Evolutionary conservation across 768 basidiomycete species (phyloP).

Genomic region (Russula earlei): DNA sequence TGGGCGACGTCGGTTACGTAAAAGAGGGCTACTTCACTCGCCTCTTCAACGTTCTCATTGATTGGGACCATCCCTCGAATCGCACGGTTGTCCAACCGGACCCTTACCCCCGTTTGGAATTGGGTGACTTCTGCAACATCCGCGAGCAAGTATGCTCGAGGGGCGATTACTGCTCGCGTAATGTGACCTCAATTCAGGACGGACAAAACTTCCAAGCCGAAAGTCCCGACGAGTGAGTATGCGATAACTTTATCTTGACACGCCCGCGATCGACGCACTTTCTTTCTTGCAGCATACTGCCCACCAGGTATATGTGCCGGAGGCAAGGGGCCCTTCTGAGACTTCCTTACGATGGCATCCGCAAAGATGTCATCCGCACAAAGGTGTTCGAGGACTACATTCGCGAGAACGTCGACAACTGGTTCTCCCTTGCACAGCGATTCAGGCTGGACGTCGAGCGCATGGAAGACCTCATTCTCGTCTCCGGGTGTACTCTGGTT

Average conservation of each 20-base stretch:
- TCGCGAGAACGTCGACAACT: background rate
- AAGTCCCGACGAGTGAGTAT: background rate
- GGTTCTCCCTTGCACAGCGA: background rate
- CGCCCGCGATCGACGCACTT: background rate
- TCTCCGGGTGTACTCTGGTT: slow-evolving; percentile 4
- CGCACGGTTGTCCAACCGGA: background rate
- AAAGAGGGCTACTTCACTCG: slow-evolving; percentile 16
- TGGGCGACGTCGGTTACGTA: slow-evolving; percentile 21
- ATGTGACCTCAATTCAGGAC: background rate
- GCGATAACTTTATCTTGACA: background rate
- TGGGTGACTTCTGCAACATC: background rate
- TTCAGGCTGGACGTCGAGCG: background rate
- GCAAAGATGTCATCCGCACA: slow-evolving; percentile 1
- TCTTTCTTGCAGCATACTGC: background rate
- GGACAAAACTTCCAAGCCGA: background rate
- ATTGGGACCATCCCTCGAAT: slow-evolving; percentile 5
- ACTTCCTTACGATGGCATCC: background rate
- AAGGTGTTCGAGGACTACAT: slow-evolving; percentile 3
- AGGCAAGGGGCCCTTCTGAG: background rate
- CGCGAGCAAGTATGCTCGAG: background rate
- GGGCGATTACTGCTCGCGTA: background rate
- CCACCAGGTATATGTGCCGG: background rate
- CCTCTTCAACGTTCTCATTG: slow-evolving; percentile 15
- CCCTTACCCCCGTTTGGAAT: background rate
- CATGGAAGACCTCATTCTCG: slow-evolving; percentile 13